phyloP scores from a whole-genome alignment of 208 protist species.

The Plasmodiophora brassicae region DNA sequence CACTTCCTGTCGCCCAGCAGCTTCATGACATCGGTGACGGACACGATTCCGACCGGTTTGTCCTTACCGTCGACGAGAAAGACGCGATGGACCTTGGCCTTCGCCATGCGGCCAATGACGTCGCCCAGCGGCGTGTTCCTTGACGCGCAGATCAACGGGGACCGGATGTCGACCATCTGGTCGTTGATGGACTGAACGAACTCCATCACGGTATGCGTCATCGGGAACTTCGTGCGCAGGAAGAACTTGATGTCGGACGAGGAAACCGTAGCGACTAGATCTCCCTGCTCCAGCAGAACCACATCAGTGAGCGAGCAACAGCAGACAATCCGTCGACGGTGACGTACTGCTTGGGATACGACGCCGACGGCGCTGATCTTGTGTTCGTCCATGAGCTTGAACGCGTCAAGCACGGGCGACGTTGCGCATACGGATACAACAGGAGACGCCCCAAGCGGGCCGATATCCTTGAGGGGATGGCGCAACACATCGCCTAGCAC shows the following conservation, averaged over 20 bases:
- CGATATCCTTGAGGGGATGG: not conserved
- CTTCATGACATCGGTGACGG: not conserved
- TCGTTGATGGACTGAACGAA: not conserved
- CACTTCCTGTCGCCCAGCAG: not conserved
- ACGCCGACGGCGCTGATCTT: conserved; percentile 2
- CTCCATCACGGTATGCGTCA: not conserved
- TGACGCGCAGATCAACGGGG: not conserved
- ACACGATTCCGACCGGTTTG: not conserved
- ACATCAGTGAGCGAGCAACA: not conserved
- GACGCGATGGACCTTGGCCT: conserved; percentile 3
- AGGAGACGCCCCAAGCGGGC: not conserved
- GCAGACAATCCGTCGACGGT: not conserved
- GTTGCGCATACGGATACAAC: not conserved
- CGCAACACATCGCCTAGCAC: not conserved
- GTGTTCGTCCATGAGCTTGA: not conserved
- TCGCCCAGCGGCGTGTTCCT: not conserved
- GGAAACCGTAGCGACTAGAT: not conserved
- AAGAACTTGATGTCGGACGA: not conserved
- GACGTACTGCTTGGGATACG: not conserved
- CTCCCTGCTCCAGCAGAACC: not conserved
- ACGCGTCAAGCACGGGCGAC: not conserved
- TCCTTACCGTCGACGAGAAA: not conserved
- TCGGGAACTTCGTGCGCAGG: not conserved
- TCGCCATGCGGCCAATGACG: not conserved
- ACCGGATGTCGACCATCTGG: not conserved